These are phyloP conservation scores for Arthrobotrys musiformis DNA, from an alignment of 2,329 filamentous ascomycete genomes.

Conservation along the genomic window DNA sequence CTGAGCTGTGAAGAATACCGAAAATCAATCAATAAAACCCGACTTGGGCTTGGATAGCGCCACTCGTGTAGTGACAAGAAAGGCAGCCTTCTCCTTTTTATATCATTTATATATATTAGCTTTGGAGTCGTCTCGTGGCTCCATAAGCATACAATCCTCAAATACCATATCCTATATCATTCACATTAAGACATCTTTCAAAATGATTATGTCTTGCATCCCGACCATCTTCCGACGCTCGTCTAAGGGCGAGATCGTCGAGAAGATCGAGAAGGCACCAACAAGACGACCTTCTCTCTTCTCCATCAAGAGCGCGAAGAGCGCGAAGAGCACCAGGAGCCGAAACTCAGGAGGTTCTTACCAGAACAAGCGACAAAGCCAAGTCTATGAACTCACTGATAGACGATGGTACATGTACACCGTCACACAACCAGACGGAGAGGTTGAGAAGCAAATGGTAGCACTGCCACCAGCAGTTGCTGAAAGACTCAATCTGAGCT, in stretches of 20 bases:
- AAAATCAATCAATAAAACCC: conserved; percentile 4
- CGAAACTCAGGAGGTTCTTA: conserved; percentile 49
- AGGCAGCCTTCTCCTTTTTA: conserved; percentile 1
- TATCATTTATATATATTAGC: conserved; percentile 11
- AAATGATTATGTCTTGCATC: conserved; percentile 54
- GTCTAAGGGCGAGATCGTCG: conserved; percentile 25
- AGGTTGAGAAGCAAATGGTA: conserved; percentile 49
- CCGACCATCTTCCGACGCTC: conserved; percentile 52
- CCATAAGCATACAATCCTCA: conserved; percentile 11
- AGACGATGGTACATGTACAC: conserved; percentile 55
- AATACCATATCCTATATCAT: neutral
- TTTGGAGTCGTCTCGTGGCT: conserved; percentile 19
- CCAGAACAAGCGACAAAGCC: conserved; percentile 53
- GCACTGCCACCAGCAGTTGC: conserved; percentile 47
- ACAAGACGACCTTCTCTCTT: conserved; percentile 48
- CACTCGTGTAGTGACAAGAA: neutral
- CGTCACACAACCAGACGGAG: conserved; percentile 50
- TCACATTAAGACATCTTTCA: conserved; percentile 22
- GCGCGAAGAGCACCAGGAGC: conserved; percentile 45
- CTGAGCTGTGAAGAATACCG: conserved; percentile 9
- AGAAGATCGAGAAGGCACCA: conserved; percentile 42
- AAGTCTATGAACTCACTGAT: conserved; percentile 55
- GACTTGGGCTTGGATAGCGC: neutral
- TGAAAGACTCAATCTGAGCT: conserved; percentile 45
- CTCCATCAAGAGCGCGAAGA: conserved; percentile 47